Evolutionary conservation across 352 stramenopile species (phyloP).

Genomic region (Globisporangium abappressorium): DNA sequence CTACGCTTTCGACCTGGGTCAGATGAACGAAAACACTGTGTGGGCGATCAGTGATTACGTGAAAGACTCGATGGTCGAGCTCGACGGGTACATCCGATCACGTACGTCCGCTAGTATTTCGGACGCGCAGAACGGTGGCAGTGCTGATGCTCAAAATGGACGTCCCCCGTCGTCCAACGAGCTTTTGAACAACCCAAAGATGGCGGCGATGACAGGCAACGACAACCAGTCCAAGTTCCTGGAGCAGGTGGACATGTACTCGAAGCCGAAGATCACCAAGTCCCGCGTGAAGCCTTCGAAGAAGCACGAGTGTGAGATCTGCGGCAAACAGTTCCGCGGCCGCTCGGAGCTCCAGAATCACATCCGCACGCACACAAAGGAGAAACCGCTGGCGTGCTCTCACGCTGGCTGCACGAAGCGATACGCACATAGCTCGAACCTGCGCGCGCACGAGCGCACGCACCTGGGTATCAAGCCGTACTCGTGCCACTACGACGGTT

Average conservation of each 20-base stretch:
- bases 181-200: conserved; percentile 65
- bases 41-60: conserved; percentile 88
- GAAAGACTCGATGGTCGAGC: conserved; percentile 81
- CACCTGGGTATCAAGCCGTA: conserved; percentile 90
- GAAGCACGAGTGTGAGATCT: conserved; percentile 85
- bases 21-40: conserved; percentile 89
- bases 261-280: conserved; percentile 84
- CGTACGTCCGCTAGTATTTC: conserved; percentile 42
- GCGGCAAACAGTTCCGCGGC: conserved; percentile 80
- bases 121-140: conserved; percentile 6
- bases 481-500: conserved; percentile 88
- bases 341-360: conserved; percentile 86
- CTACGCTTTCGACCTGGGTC: conserved; percentile 83
- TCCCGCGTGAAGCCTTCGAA: conserved; percentile 84
- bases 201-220: conserved; percentile 63
- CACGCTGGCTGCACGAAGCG: conserved; percentile 84
- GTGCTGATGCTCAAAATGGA: conserved; percentile 13
- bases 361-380: conserved; percentile 87
- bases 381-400: conserved; percentile 88
- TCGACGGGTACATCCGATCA: conserved; percentile 83
- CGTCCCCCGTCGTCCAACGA: conserved; percentile 10
- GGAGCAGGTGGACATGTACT: conserved; percentile 88
- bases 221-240: conserved; percentile 85
- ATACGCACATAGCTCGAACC: conserved; percentile 89
- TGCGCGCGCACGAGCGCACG: conserved; percentile 90